Base-by-base conservation (phyloP, 305 asterid genomes). In the Ajuga reptans region DNA sequence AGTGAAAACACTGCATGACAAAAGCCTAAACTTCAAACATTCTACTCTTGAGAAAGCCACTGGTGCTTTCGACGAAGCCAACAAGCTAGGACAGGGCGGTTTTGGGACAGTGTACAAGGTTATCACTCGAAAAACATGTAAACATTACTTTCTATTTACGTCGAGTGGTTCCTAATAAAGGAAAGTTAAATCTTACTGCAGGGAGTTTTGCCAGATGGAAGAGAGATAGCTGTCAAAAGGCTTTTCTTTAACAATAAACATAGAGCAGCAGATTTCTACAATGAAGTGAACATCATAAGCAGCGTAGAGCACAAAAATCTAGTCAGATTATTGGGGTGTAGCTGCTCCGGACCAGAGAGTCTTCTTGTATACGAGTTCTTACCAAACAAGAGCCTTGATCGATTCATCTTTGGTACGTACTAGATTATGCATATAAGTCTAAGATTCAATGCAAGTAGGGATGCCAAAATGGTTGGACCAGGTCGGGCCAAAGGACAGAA, bases 151-250 rank as follows among this genome's bases (percentile, higher is more conserved):
- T 51, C 46, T 37, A 12, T 47, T 27, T 2, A 5, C 7, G 2
- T 55, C 1, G 24, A 21, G 9, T 9, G 8, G 41, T 6, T 41
- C 31, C 50, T 63, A 62, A 63, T 8, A 9, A 29, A 10, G 18
- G 16, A 64, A 65, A 36, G 12, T 18, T n/a, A 54, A 68, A 12
- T 16, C 37, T 9, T 37, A 29, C 62, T 56, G 56, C 87, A 90
- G 97, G 98, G 97, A 15, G 86, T 82, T 74, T 78, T 92, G 47
- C 88, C 68, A n/a, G 96, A 90, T 69, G 98, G 97, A 49, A 84
- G 93, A 77, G 96, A 86, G 63, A 83, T 89, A 7, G 98, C 97
- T 0, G 90, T 90, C 37, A 92, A 92, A 80, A 87, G 96, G 82
- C 89, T 92, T 0, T 92, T 85, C 85, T 82, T 80, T 52, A 85